Conservation (phyloP, 495 filamentous ascomycete genomes). For the Daldinia childiae region DNA sequence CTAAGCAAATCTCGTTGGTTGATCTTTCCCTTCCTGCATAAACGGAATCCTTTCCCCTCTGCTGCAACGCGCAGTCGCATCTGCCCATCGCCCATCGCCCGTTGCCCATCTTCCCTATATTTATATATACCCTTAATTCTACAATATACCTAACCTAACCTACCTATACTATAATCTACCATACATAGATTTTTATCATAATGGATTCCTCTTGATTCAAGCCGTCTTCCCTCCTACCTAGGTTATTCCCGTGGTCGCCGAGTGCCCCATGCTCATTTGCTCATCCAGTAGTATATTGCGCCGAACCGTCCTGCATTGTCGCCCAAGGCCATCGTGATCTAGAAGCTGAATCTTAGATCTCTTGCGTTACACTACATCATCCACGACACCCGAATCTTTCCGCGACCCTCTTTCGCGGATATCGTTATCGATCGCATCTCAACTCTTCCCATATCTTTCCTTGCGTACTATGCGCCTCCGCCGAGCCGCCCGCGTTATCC, state of each 20-base stretch:
- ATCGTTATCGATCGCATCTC: slow-evolving; percentile 10
- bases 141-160: background rate
- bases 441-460: slow-evolving; percentile 5
- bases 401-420: slow-evolving; percentile 13
- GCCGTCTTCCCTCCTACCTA: slow-evolving; percentile 8
- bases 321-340: slow-evolving; percentile 8
- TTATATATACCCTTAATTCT: background rate
- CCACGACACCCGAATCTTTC: slow-evolving; percentile 28
- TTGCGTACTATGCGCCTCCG: slow-evolving; percentile 67
- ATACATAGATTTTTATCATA: slow-evolving; percentile 10
- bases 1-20: slow-evolving; percentile 12
- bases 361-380: slow-evolving; percentile 15
- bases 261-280: slow-evolving; percentile 5
- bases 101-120: background rate
- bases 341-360: slow-evolving; percentile 13
- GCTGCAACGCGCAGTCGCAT: slow-evolving; percentile 1
- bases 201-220: slow-evolving; percentile 30
- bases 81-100: background rate
- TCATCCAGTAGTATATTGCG: slow-evolving; percentile 24
- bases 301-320: slow-evolving; percentile 18
- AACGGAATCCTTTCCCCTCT: slow-evolving; percentile 10
- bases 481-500: slow-evolving; percentile 89
- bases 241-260: background rate
- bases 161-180: background rate
- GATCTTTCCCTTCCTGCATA: slow-evolving; percentile 7